Evolutionary conservation across 305 asterid species (phyloP), one percentile per base, ranked within the genome.

Genomic region (Plantago lanceolata): DNA sequence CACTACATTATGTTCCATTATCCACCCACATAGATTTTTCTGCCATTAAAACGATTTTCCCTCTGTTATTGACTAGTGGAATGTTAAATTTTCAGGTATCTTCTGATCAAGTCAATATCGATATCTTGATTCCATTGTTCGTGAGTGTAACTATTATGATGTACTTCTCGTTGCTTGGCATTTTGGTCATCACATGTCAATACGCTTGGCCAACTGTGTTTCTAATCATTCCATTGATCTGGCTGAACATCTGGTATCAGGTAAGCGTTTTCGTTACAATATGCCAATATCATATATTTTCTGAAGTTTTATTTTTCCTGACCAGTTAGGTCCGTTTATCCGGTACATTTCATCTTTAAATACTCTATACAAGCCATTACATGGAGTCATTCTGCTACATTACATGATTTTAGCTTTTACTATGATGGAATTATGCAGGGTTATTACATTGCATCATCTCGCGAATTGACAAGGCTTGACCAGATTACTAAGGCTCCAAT

Each of bases 191-290:
- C 19, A 81, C 75, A 5, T 78, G 82, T 26, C 88, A 83, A 69
- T 74, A 75, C 60, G 80, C 95, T 66, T 87, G 95, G 95, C 96
- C 94, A 2, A 79, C 84, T 1, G 31, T 77, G 26, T 67, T 88
- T 73, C 67, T 84, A 21, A 43, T 85, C 26, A 54, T 88, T 64
- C 96, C 96, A 26, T 76, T 88, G 21, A 44, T 62, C 35, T 88
- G 88, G 92, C 76, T 88, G 17, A 88, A 88, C 65, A 53, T 79
- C 44, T 88, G 86, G 91, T 88, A 85, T 63, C 86, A 80, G 92
- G 96, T 88, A 75, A 33, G 63, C 28, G 12, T 8, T 33, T 2
- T 33, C 5, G 9, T 4, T 7, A 33, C 40, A 1, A 33, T 33
- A 33, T 7, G 40, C 40, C 40, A 0, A 0, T 7, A 33, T 33